Base-by-base conservation (phyloP, 2,329 filamentous ascomycete genomes). In the Fusarium sp. region DNA sequence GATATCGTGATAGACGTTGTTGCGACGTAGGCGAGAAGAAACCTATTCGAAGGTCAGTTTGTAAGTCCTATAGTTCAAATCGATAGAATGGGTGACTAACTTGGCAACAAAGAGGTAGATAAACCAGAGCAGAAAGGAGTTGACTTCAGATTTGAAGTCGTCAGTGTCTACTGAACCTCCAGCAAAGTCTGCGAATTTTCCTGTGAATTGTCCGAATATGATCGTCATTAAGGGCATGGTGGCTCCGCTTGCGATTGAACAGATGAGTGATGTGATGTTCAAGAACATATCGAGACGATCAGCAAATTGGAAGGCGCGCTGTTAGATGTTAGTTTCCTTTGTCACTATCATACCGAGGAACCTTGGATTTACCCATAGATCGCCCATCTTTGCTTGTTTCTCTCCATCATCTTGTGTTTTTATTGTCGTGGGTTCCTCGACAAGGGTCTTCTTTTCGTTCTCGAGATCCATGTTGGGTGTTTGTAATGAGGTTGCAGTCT, bases 261-360 rank as follows among this genome's bases (percentile, higher is more conserved):
- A 65, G 26, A 65, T 30, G 7, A 69, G 41, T 4, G 50, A 53
- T 16, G 31, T 69, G 30, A 62, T 14, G 26, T 69, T 69, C 14
- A 69, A 56, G 12, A 52, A 23, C 60, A 60, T 65, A 13, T 69
- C 66, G n/a, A 65, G 51, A 13, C 60, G 61, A n/a, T 69, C 66
- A 21, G 65, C 66, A n/a, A 65, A 69, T 18, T 49, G 44, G 7
- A 69, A 69, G n/a, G 65, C 66, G 18, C 66, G 60, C 66, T 68
- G 8, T 5, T 2, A 11, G 4, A 4, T 18, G 41, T 60, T 39
- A 67, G 50, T n/a, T 31, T n/a, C 19, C 1, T 21, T 6, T 4
- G 21, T 4, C 7, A n/a, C 19, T 14, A 12, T 12, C 4, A n/a
- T 19, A 13, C 2, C 4, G 3, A 6, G 12, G 3, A 5, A n/a